A percentile compares a stretch with the other conserved stretches of the same genome.
These are phyloP conservation scores for Mucor saturninus DNA, from an alignment of 371 early-diverging fungal genomes.

Conservation along the genomic window DNA sequence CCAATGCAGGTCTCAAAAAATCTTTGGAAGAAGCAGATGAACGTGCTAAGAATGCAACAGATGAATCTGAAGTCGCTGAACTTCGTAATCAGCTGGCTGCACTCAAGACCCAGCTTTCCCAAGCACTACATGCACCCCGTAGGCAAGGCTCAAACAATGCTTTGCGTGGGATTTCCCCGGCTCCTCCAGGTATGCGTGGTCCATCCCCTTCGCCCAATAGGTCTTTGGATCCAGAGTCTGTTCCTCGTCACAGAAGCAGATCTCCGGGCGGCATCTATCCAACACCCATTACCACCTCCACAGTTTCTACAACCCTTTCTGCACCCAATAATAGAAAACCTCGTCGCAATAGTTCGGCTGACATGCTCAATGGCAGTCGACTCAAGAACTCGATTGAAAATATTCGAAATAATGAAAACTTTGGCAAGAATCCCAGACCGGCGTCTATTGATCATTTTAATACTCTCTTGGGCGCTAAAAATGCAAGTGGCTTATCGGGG, in stretches of 20 bases:
- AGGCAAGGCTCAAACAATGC: slow-evolving; percentile 36
- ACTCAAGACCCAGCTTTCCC: slow-evolving; percentile 55
- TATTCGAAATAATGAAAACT: slow-evolving; percentile 41
- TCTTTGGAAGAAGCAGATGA: slow-evolving; percentile 45
- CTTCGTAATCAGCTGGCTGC: slow-evolving; percentile 53
- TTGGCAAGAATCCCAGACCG: slow-evolving; percentile 44
- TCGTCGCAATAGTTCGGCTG: slow-evolving; percentile 54
- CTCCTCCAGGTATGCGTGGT: slow-evolving; percentile 37
- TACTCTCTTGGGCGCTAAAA: slow-evolving; percentile 25
- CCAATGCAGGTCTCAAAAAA: slow-evolving; percentile 66
- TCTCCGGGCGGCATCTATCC: slow-evolving; percentile 10
- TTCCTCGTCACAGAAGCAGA: slow-evolving; percentile 22
- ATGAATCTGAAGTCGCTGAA: slow-evolving; percentile 49
- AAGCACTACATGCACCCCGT: slow-evolving; percentile 43
- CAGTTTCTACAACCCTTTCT: background rate
- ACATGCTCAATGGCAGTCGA: slow-evolving; percentile 31
- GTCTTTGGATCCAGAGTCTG: slow-evolving; percentile 28
- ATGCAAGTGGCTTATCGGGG: slow-evolving; percentile 28
- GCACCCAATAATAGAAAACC: slow-evolving; percentile 18
- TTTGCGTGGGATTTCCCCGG: slow-evolving; percentile 37
- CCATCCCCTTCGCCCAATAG: slow-evolving; percentile 42
- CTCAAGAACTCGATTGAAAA: slow-evolving; percentile 46
- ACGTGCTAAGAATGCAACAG: slow-evolving; percentile 35
- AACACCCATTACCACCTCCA: background rate
- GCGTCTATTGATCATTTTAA: slow-evolving; percentile 48